Percentiles rank a stretch among this genome's conserved stretches.
phyloP scores from a whole-genome alignment of 2,329 filamentous ascomycete species.

The Claviceps paspali region DNA sequence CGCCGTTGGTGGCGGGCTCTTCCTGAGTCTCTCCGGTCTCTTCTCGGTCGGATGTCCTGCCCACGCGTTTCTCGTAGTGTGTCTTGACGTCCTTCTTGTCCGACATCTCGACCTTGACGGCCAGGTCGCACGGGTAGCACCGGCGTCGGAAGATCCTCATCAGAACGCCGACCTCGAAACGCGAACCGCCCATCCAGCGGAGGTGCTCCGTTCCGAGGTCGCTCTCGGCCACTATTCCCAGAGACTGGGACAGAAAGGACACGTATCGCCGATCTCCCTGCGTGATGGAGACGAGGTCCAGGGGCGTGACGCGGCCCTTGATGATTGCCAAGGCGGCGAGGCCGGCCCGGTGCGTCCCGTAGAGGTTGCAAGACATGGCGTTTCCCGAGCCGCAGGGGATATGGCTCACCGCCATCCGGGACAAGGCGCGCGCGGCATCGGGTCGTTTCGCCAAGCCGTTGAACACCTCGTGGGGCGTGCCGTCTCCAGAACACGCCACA shows the following conservation, averaged over 20 bases:
- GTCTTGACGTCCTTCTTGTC: conserved; percentile 60
- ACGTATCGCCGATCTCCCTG: conserved; percentile 60
- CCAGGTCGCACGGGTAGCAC: conserved; percentile 78
- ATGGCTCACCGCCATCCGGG: conserved; percentile 67
- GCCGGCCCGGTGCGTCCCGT: conserved; percentile 61
- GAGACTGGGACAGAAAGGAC: conserved; percentile 79
- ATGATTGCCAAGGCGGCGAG: conserved; percentile 69
- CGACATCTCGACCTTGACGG: conserved; percentile 66
- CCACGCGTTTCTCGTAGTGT: conserved; percentile 46
- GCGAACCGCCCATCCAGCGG: conserved; percentile 77
- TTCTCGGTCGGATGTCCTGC: too few relatives aligned
- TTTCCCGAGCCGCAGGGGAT: conserved; percentile 91
- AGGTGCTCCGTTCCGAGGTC: conserved; percentile 84
- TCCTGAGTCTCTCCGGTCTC: conserved; percentile 6
- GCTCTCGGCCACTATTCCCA: conserved; percentile 79
- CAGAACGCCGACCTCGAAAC: conserved; percentile 79
- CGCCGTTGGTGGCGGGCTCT: background rate
- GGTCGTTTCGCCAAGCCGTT: conserved; percentile 70
- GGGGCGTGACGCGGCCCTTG: conserved; percentile 69
- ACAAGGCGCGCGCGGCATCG: conserved; percentile 60
- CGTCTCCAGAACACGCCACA: conserved; percentile 82
- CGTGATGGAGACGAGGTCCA: conserved; percentile 80
- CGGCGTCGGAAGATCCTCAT: conserved; percentile 59
- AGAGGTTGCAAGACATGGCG: conserved; percentile 79
- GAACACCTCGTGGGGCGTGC: conserved; percentile 83